These are phyloP conservation scores for Chaetomiaceae sp. DNA, from an alignment of 2,329 filamentous ascomycete genomes.

Conservation along the genomic window DNA sequence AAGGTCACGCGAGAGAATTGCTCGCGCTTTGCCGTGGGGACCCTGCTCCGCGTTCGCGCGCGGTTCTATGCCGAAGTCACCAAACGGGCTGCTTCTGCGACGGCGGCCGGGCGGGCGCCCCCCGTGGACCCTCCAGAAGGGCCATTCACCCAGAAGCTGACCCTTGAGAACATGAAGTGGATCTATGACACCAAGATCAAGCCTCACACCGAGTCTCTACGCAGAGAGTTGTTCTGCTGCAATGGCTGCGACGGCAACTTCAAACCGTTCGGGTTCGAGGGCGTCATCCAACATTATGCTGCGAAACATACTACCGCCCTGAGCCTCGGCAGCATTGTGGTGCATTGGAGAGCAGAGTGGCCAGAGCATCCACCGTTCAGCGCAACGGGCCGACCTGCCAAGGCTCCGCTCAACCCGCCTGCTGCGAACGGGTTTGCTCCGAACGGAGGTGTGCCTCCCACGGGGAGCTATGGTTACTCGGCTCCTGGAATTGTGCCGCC, in stretches of 20 bases:
- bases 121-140: constrained; percentile 44
- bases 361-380: constrained; percentile 68
- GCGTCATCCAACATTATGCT: constrained; percentile 74
- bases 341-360: constrained; percentile 78
- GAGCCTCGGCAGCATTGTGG: constrained; percentile 64
- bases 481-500: constrained; percentile 8
- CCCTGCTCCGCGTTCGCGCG: constrained; percentile 60
- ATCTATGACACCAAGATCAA: constrained; percentile 73
- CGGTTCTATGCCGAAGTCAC: constrained; percentile 58
- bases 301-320: constrained; percentile 71
- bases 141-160: constrained; percentile 56
- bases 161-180: constrained; percentile 82
- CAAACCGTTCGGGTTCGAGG: constrained; percentile 70
- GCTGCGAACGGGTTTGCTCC: constrained; percentile 6
- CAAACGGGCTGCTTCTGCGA: constrained; percentile 44
- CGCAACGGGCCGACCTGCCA: constrained; percentile 45
- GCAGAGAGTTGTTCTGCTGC: constrained; percentile 72
- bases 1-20: constrained; percentile 58
- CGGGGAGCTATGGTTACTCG: constrained; percentile 17
- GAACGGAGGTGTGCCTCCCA: constrained; percentile 4
- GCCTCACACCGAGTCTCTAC: constrained; percentile 56
- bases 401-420: constrained; percentile 18
- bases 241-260: constrained; percentile 57
- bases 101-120: constrained; percentile 40
- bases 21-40: constrained; percentile 64